Base-by-base conservation (phyloP, 768 basidiomycete genomes). In the Macrolepiota fuliginosa region DNA sequence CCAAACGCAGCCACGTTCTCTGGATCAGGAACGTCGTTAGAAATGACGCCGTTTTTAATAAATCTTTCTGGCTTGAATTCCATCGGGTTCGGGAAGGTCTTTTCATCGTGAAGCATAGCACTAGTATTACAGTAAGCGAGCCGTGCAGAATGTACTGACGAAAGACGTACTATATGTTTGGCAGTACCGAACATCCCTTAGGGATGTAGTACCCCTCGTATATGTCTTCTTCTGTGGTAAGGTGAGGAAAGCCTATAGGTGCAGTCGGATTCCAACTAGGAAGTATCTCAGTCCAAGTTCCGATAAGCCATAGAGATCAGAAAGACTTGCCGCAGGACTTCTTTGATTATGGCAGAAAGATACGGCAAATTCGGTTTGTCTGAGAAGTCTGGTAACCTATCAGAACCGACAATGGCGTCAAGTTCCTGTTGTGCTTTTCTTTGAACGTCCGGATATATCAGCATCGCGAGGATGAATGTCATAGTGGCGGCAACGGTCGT, bases 381-480 rank as follows among this genome's bases (percentile, higher is more conserved):
- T n/a, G n/a, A n/a, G n/a, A n/a, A n/a, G n/a, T n/a, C n/a, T n/a
- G n/a, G n/a, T n/a, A n/a, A n/a, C n/a, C n/a, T n/a, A n/a, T n/a
- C n/a, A n/a, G n/a, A n/a, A n/a, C n/a, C n/a, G n/a, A n/a, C n/a
- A n/a, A n/a, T n/a, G n/a, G n/a, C n/a, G n/a, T n/a, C n/a, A n/a
- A n/a, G n/a, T n/a, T n/a, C n/a, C n/a, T 0, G 69, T 25, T 58
- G 62, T 19, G 55, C 62, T 27, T 46, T 53, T 1, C 12, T 9
- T 24, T 63, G 62, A 17, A 58, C 51, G 1, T 27, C 57, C 6
- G 62, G 62, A 25, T 39, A 24, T 3, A n/a, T 42, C 11, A 63
- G 35, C 62, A 63, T 63, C 5, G 73, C 69, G 1, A 76, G 73
- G 3, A 72, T 70, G 71, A n/a, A n/a, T n/a, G n/a, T n/a, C n/a